A percentile compares a stretch with the other conserved stretches of the same genome.
Conservation (phyloP, 805 yeast genomes). For the Saccharomyces kudriavzevii region DNA sequence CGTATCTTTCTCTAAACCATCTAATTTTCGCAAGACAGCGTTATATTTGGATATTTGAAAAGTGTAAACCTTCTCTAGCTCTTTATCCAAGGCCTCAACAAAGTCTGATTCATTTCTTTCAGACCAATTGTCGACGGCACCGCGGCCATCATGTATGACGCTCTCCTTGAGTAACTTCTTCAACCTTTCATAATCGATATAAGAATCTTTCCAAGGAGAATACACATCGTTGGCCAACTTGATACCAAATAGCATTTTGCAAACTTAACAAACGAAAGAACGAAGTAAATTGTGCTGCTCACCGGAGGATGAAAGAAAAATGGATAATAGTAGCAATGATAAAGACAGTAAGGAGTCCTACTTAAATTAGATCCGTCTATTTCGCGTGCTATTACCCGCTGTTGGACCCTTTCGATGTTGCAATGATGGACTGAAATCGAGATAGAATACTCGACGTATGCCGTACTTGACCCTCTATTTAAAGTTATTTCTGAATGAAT, state of each 20-base stretch:
- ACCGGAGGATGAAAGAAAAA: background rate
- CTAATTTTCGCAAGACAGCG: conserved; percentile 55
- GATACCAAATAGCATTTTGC: conserved; percentile 75
- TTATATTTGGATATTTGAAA: conserved; percentile 64
- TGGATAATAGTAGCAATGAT: background rate
- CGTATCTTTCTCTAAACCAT: conserved; percentile 53
- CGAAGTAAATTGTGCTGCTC: background rate
- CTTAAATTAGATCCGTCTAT: background rate
- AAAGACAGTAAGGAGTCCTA: background rate
- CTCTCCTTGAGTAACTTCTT: conserved; percentile 66
- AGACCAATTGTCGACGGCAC: conserved; percentile 40
- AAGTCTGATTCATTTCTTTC: conserved; percentile 66
- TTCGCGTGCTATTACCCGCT: background rate
- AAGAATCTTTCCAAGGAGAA: conserved; percentile 79
- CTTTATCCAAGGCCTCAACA: conserved; percentile 58
- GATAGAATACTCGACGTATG: background rate
- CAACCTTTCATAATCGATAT: conserved; percentile 56
- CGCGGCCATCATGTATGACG: conserved; percentile 31
- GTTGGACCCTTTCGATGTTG: background rate
- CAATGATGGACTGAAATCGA: background rate
- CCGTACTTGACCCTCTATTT: background rate
- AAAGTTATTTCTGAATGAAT: background rate
- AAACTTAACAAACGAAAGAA: background rate
- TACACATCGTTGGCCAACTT: conserved; percentile 74
- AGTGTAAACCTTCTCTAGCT: conserved; percentile 67